Base-by-base conservation (phyloP, 1,284 basidiomycete species). In the Jaminaea rosea region DNA sequence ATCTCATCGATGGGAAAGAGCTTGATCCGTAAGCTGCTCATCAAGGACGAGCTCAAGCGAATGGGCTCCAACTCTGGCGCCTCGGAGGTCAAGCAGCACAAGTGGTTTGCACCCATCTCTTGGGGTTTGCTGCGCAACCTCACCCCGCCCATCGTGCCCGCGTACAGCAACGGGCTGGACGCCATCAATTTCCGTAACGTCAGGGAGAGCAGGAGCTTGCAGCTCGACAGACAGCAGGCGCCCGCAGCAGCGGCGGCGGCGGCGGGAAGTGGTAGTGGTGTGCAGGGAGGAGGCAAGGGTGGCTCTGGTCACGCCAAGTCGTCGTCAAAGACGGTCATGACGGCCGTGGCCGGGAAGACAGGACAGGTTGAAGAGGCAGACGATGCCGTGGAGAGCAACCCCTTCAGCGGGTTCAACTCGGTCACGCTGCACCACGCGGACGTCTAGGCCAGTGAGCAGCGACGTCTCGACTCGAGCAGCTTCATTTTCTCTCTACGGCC, bases 1-100 rank as follows among this genome's bases (percentile, higher is more conserved):
- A 84, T 91, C 67, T 85, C 92, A 55, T 82, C 80, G 82, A 56
- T 59, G 48, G 70, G 88, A 75, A 93, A 92, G 76, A 87, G 90
- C 62, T 82, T 88, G 71, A 82, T 99, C 65, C 81, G 81, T 41
- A 88, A 90, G 65, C 76, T 97, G 48, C 79, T 99, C 61, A 87
- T 90, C 80, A 99, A 99, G 79, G 85, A 87, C 68, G 93, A 99
- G 76, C 80, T 82, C 69, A 85, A 83, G 61, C 82, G 93, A 50
- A 76, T 98, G 49, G 93, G 93, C 44, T 89, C 87, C 75, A 84
- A 82, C 75, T 89, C 85, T 57, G 94, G 94, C 34, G 94, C 94
- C 44, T 92, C 88, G 66, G 94, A 99, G 76, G 91, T 98, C 67
- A 99, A 98, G 79, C 86, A 88, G 64, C 92, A 97, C 81, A 94